Evolutionary conservation across 129 eudicot genomes (phyloP).

Genomic region (Pittosporum tobira): DNA sequence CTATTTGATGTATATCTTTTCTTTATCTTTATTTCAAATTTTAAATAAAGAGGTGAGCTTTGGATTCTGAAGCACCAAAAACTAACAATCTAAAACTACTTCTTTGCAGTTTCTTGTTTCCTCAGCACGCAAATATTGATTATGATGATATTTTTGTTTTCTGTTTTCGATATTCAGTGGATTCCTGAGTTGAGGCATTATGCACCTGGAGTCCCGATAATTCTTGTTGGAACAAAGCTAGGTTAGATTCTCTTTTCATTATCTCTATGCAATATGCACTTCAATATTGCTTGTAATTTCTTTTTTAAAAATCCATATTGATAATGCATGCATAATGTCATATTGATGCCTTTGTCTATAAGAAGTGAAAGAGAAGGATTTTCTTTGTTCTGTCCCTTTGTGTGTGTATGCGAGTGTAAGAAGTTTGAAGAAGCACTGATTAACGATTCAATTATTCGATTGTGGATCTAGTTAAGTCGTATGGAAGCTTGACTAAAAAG

Average conservation of each 20-base stretch:
- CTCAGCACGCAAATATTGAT: background rate
- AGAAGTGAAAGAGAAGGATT: too few relatives aligned
- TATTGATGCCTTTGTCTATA: too few relatives aligned
- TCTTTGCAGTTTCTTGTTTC: background rate
- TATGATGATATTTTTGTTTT: background rate
- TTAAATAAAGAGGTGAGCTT: background rate
- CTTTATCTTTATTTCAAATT: background rate
- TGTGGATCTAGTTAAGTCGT: too few relatives aligned
- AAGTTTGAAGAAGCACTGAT: too few relatives aligned
- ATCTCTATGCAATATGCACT: background rate
- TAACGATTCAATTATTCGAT: too few relatives aligned
- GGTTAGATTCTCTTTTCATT: constrained; percentile 35
- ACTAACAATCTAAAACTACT: background rate
- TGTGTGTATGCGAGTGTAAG: too few relatives aligned
- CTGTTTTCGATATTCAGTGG: constrained; percentile 49
- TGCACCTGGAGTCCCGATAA: constrained; percentile 74
- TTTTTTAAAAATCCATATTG: background rate
- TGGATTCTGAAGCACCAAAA: background rate
- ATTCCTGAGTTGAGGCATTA: constrained; percentile 87
- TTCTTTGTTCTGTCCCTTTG: too few relatives aligned
- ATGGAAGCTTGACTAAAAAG: too few relatives aligned
- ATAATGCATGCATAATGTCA: too few relatives aligned
- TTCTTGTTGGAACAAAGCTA: constrained; percentile 81
- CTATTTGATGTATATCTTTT: background rate
- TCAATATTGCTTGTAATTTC: background rate